Conservation (phyloP, 1,139 yeast species). For the Geotrichum citri-aurantii region DNA sequence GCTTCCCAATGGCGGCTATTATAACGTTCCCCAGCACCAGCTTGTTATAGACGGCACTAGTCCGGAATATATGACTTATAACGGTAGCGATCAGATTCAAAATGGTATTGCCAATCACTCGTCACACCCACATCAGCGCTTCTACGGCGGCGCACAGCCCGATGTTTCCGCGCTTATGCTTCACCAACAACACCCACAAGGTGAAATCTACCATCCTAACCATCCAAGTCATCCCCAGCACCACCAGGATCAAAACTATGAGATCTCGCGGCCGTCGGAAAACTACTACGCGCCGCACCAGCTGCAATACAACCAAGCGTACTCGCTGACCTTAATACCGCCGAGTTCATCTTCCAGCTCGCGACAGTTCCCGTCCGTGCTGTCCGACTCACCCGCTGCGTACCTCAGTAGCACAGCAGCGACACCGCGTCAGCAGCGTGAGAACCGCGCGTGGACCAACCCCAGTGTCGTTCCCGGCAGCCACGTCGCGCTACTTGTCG, state of each 20-base stretch:
- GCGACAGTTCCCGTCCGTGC: background rate
- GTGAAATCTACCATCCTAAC: background rate
- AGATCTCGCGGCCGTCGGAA: background rate
- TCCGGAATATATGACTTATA: background rate
- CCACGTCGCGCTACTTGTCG: conserved; percentile 11
- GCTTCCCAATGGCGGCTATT: background rate
- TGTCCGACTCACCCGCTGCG: conserved; percentile 49
- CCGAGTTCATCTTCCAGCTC: background rate
- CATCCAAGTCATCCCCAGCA: background rate
- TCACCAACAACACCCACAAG: background rate
- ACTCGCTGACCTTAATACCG: background rate
- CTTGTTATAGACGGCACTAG: background rate
- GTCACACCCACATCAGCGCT: background rate
- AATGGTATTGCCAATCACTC: background rate
- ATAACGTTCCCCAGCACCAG: background rate
- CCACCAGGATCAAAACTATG: background rate
- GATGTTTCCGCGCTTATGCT: background rate
- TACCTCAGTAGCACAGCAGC: conserved; percentile 43
- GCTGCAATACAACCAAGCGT: background rate
- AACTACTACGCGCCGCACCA: background rate
- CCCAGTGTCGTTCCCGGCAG: conserved; percentile 7
- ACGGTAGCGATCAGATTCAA: background rate
- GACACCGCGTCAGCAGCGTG: conserved; percentile 3
- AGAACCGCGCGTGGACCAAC: conserved; percentile 14
- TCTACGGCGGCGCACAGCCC: background rate